A percentile compares a stretch with the other conserved stretches of the same genome.
phyloP scores from a whole-genome alignment of 2,329 filamentous ascomycete genomes.

The Fusarium begoniae region DNA sequence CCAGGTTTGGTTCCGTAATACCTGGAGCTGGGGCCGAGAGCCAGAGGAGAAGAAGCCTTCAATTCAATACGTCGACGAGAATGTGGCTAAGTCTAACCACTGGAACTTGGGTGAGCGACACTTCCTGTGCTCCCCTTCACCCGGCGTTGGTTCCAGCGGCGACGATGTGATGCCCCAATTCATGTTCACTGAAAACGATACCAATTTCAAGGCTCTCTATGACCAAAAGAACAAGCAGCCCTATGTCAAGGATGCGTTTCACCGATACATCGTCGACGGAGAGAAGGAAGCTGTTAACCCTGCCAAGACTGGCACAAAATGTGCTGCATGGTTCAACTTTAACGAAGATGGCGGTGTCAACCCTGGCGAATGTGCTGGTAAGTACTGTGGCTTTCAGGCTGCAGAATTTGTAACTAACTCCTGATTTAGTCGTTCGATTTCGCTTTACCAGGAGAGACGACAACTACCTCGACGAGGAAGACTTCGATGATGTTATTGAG shows the following conservation, averaged over 20 bases:
- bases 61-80: constrained; percentile 73
- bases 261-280: constrained; percentile 83
- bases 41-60: constrained; percentile 78
- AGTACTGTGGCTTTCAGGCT: constrained; percentile 53
- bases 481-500: constrained; percentile 91
- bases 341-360: constrained; percentile 87
- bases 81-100: constrained; percentile 80
- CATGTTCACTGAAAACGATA: constrained; percentile 96
- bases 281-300: constrained; percentile 87
- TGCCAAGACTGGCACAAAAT: constrained; percentile 82
- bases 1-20: constrained; percentile 97
- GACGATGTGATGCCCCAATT: constrained; percentile 86
- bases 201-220: constrained; percentile 83
- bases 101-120: constrained; percentile 83
- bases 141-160: constrained; percentile 79
- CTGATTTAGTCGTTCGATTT: constrained; percentile 80
- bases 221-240: constrained; percentile 79
- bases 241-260: constrained; percentile 96
- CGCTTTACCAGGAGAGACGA: constrained; percentile 80
- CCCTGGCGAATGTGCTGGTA: constrained; percentile 90
- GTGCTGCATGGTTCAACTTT: constrained; percentile 90
- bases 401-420: neutral
- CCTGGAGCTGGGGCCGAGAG: constrained; percentile 94
- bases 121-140: constrained; percentile 87
- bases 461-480: constrained; percentile 87